Base-by-base conservation (phyloP, 208 protist species). In the Leishmania braziliensis region DNA sequence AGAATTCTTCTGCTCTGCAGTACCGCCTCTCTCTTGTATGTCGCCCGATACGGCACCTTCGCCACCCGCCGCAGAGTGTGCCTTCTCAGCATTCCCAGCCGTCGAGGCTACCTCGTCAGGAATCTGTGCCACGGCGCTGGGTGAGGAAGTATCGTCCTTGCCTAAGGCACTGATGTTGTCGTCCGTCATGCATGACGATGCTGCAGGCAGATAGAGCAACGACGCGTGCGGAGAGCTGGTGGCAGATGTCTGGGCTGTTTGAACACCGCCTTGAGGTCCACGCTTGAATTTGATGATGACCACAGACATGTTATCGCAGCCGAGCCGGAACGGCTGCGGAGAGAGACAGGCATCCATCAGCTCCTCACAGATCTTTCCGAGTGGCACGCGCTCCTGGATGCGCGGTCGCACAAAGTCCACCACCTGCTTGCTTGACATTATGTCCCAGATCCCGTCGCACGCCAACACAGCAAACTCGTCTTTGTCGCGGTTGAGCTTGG, bases 401-500 rank as follows among this genome's bases (percentile, higher is more conserved):
- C 88, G 88, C 29, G 79, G 72, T 0, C 90, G 90, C 73, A 96
- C 91, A 82, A 97, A 96, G 65, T 92, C 87, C 1, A 98, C 87
- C 39, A 97, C 95, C 74, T 96, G 90, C 65, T 98, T 95, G 81
- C 92, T 97, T 68, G 71, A 92, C 88, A 98, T 86, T 68, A 98
- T 92, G 82, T 98, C 96, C 94, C 95, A 98, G 76, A 98, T 98
- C 14, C 97, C 97, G 84, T 98, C 97, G 73, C 97, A 98, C 29
- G 97, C 97, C 39, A 99, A 60, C 75, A 98, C 88, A 12, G 92
- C 93, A 69, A 98, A 95, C 86, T 96, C 93, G 78, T 98, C 94
- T 70, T 86, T 89, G 79, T 96, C 90, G 43, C 88, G 90, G 75
- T 96, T 93, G 1, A 98, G 77, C 16, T 81, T 88, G 39, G 80